Conservation (phyloP, 179 eudicot species). For the Camellia oleifera region DNA sequence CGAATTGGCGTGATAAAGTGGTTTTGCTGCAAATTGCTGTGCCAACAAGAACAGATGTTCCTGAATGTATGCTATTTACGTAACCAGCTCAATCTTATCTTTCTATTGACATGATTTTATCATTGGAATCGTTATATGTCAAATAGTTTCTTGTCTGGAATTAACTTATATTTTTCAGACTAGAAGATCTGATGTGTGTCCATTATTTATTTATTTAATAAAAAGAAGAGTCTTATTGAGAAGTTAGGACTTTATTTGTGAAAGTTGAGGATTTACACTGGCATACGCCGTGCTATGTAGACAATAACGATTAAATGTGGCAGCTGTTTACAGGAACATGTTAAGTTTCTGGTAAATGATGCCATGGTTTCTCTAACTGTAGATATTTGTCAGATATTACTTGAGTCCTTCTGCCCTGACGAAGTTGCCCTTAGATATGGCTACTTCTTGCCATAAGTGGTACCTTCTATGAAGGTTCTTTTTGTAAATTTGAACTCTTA, state of each 20-base stretch:
- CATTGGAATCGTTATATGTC: not conserved
- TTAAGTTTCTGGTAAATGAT: too few species aligned
- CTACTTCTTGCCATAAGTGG: too few species aligned
- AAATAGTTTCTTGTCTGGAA: not conserved
- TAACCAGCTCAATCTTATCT: not conserved
- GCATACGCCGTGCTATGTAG: not conserved
- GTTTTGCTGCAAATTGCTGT: constrained; percentile 98
- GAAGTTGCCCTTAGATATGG: too few species aligned
- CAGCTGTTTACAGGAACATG: not conserved
- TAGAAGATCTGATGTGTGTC: not conserved
- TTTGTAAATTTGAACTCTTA: too few species aligned
- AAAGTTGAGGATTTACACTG: not conserved
- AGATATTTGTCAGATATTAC: too few species aligned
- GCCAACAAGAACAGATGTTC: constrained; percentile 99
- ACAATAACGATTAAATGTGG: not conserved
- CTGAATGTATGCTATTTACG: constrained; percentile 67
- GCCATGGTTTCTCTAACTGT: too few species aligned
- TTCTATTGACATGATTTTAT: not conserved
- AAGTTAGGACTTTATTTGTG: not conserved
- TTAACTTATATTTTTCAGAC: not conserved
- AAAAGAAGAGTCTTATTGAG: not conserved
- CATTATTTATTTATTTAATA: not conserved
- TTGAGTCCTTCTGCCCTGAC: too few species aligned
- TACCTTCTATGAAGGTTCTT: too few species aligned
- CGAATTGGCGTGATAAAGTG: constrained; percentile 82